Percentiles rank a stretch among this genome's conserved stretches.
phyloP scores from a whole-genome alignment of 1,284 basidiomycete genomes.

The Cryptococcus sp. region DNA sequence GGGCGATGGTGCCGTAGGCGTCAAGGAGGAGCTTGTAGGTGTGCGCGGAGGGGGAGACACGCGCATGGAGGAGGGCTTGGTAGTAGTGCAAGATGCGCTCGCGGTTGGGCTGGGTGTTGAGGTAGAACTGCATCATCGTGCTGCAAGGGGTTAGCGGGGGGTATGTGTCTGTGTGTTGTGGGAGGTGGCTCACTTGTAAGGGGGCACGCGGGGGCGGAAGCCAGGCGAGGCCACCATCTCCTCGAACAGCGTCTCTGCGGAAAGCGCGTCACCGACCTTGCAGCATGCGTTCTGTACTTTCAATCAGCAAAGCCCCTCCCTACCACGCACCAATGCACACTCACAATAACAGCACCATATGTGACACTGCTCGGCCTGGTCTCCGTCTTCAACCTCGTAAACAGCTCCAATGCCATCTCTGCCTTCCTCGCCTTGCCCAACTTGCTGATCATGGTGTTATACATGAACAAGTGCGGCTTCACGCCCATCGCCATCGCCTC shows the following conservation, averaged over 20 bases:
- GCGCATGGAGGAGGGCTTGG: constrained; percentile 61
- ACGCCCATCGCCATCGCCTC: constrained; percentile 72
- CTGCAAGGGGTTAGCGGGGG: constrained; percentile 54
- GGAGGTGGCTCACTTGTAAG: constrained; percentile 55
- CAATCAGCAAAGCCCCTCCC: background rate
- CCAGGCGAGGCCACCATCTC: constrained; percentile 75
- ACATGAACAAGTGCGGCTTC: constrained; percentile 76
- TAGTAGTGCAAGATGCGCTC: constrained; percentile 74
- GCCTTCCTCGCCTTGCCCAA: constrained; percentile 88
- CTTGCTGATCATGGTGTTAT: constrained; percentile 94
- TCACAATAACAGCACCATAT: constrained; percentile 88
- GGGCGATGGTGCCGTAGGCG: constrained; percentile 80
- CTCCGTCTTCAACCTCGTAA: constrained; percentile 66
- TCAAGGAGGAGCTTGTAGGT: constrained; percentile 96
- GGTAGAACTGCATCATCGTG: constrained; percentile 98
- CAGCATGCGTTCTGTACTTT: constrained; percentile 65
- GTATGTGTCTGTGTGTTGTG: background rate
- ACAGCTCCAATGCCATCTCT: constrained; percentile 77
- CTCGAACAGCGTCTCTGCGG: constrained; percentile 76
- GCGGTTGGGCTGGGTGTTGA: constrained; percentile 81
- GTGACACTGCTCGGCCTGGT: constrained; percentile 80
- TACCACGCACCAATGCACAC: constrained; percentile 12
- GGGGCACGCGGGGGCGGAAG: constrained; percentile 86
- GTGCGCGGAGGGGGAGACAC: constrained; percentile 74
- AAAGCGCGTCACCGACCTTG: constrained; percentile 81